Evolutionary conservation across 2,329 filamentous ascomycete species (phyloP).

Genomic region (Xylaria sp.): DNA sequence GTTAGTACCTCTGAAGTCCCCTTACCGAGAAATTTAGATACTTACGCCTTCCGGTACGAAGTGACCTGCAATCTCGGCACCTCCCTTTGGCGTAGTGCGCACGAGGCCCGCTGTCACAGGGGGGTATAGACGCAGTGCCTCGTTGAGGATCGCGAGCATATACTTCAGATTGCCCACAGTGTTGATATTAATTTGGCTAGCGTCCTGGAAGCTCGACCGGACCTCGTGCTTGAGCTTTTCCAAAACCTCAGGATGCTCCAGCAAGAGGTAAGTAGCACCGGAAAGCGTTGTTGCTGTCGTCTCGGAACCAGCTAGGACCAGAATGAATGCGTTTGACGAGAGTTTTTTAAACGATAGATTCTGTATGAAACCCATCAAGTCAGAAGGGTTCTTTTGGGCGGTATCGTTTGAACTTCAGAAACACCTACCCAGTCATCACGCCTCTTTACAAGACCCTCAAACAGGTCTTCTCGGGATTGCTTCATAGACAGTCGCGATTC

Average conservation of each 20-base stretch:
- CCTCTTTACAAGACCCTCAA: conserved; percentile 48
- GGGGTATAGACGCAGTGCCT: conserved; percentile 56
- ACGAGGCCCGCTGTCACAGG: conserved; percentile 43
- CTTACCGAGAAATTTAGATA: not conserved
- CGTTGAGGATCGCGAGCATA: conserved; percentile 55
- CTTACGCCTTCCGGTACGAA: conserved; percentile 45
- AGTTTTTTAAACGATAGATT: conserved; percentile 44
- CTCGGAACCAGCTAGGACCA: conserved; percentile 46
- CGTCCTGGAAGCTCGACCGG: conserved; percentile 49
- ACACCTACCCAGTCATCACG: conserved; percentile 46
- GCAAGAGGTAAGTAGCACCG: conserved; percentile 46
- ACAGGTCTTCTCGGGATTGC: conserved; percentile 45
- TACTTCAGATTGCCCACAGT: conserved; percentile 51
- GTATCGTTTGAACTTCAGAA: not conserved
- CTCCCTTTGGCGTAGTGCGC: conserved; percentile 39
- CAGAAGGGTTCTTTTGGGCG: not conserved
- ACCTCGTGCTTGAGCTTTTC: conserved; percentile 53
- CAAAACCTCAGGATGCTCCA: conserved; percentile 47
- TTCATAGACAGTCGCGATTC: conserved; percentile 39
- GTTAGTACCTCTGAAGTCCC: conserved; percentile 21
- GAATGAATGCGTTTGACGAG: conserved; percentile 43
- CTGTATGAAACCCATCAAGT: conserved; percentile 26
- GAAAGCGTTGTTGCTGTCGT: conserved; percentile 47
- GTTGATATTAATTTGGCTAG: conserved; percentile 52
- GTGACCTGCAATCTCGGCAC: conserved; percentile 41